Percentiles rank a stretch among this genome's conserved stretches.
Evolutionary conservation across 768 basidiomycete genomes (phyloP).

Genomic region (Leucogyrophana mollusca): DNA sequence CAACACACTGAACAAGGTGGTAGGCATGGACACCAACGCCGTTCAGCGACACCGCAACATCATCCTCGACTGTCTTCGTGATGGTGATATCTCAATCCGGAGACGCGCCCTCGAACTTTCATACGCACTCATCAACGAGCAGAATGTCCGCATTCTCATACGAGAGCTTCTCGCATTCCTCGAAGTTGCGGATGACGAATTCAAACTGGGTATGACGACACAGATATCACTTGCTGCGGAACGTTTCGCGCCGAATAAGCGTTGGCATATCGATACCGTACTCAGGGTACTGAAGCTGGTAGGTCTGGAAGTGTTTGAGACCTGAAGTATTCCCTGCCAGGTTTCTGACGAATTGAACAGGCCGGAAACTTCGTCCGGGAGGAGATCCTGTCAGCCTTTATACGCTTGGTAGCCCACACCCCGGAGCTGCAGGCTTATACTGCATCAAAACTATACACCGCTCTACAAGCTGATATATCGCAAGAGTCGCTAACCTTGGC

Average conservation of each 20-base stretch:
- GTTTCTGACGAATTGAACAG: constrained; percentile 37
- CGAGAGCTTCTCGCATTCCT: constrained; percentile 94
- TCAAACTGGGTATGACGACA: constrained; percentile 97
- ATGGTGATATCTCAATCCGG: constrained; percentile 98
- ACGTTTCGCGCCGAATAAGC: constrained; percentile 93
- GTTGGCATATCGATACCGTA: constrained; percentile 99
- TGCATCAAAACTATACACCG: constrained; percentile 84
- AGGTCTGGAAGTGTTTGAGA: constrained; percentile 23
- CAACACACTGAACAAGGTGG: constrained; percentile 97
- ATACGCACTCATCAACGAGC: constrained; percentile 94
- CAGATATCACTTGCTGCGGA: constrained; percentile 96
- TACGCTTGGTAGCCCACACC: constrained; percentile 94
- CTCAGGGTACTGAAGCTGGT: constrained; percentile 90
- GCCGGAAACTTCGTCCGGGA: constrained; percentile 98
- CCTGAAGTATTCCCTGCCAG: background rate
- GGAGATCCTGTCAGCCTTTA: constrained; percentile 92
- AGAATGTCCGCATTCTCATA: constrained; percentile 88
- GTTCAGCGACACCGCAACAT: constrained; percentile 98
- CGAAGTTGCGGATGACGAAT: constrained; percentile 98
- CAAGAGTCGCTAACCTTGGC: constrained; percentile 94
- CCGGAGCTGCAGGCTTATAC: constrained; percentile 97
- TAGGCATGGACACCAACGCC: constrained; percentile 95
- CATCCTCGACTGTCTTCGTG: constrained; percentile 98
- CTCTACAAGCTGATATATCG: constrained; percentile 88
- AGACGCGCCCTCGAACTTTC: constrained; percentile 95